A percentile compares a stretch with the other conserved stretches of the same genome.
These are phyloP conservation scores for Globisporangium carolinianum DNA, from an alignment of 352 stramenopile species.

Conservation along the genomic window DNA sequence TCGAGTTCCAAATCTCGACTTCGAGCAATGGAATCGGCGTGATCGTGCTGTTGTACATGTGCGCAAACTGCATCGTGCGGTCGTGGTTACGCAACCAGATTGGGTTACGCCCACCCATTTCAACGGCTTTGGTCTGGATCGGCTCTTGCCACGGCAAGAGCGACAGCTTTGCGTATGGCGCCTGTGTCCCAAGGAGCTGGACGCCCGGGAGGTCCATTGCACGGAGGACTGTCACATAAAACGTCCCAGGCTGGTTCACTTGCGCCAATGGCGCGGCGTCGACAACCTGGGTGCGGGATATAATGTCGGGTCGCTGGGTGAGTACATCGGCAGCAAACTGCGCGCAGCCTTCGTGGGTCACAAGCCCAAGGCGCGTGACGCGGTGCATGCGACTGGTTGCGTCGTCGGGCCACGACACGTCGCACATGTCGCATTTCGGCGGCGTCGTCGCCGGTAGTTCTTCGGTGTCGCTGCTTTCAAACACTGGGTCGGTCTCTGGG, in stretches of 20 bases:
- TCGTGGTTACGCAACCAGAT: constrained; percentile 67
- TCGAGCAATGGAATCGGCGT: constrained; percentile 78
- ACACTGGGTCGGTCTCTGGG: constrained; percentile 61
- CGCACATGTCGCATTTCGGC: constrained; percentile 67
- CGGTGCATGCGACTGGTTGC: constrained; percentile 45
- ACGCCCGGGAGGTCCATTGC: constrained; percentile 65
- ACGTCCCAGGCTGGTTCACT: constrained; percentile 63
- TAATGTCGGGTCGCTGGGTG: constrained; percentile 47
- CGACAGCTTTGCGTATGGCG: constrained; percentile 68
- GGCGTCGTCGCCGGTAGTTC: constrained; percentile 27
- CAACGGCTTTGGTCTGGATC: constrained; percentile 65
- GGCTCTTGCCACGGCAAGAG: constrained; percentile 83
- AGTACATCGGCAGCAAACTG: constrained; percentile 74
- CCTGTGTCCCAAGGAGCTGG: constrained; percentile 56
- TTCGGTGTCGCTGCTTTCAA: constrained; percentile 52
- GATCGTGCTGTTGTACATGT: constrained; percentile 88
- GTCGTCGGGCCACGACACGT: constrained; percentile 78
- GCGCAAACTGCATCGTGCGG: constrained; percentile 77
- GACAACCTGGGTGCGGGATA: constrained; percentile 42
- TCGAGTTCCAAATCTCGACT: constrained; percentile 83
- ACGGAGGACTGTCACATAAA: constrained; percentile 66
- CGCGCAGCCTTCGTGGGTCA: constrained; percentile 67
- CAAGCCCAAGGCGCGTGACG: constrained; percentile 36
- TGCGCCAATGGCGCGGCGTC: constrained; percentile 36
- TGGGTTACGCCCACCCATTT: constrained; percentile 68